A percentile compares a stretch with the other conserved stretches of the same genome.
Evolutionary conservation across 1,284 basidiomycete species (phyloP).

Genomic region (Ganoderma sinense): DNA sequence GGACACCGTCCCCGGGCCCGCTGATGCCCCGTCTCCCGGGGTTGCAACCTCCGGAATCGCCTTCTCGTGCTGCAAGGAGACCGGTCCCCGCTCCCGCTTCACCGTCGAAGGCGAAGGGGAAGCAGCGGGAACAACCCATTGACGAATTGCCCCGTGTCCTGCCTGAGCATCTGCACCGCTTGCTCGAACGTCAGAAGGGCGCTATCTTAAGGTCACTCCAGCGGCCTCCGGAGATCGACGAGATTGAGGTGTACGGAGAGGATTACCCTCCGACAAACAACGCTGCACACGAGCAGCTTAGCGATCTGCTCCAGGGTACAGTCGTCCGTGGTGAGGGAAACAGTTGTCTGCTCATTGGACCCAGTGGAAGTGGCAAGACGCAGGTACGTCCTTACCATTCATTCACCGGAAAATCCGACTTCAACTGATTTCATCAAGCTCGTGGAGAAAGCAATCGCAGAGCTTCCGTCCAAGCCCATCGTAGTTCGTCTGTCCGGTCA

Average conservation of each 20-base stretch:
- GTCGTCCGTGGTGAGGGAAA: slow-evolving; percentile 87
- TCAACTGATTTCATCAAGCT: slow-evolving; percentile 50
- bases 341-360: slow-evolving; percentile 86
- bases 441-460: slow-evolving; percentile 60
- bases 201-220: slow-evolving; percentile 61
- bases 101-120: slow-evolving; percentile 38
- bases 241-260: slow-evolving; percentile 38
- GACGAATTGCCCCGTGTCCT: slow-evolving; percentile 35
- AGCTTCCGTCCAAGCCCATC: slow-evolving; percentile 61
- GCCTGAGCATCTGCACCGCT: slow-evolving; percentile 50
- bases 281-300: slow-evolving; percentile 60
- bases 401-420: neutral
- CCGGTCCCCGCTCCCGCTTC: slow-evolving; percentile 17
- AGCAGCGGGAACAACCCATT: slow-evolving; percentile 29
- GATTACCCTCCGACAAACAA: slow-evolving; percentile 53
- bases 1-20: slow-evolving; percentile 10
- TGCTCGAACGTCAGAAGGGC: slow-evolving; percentile 62
- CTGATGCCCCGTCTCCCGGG: neutral
- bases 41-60: slow-evolving; percentile 4
- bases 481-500: slow-evolving; percentile 87
- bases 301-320: slow-evolving; percentile 74
- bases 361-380: slow-evolving; percentile 86
- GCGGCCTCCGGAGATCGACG: slow-evolving; percentile 34
- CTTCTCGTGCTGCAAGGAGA: slow-evolving; percentile 28
- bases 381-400: slow-evolving; percentile 55